Base-by-base conservation (phyloP, 345 rosid genomes). In the Eucalyptus virginea region DNA sequence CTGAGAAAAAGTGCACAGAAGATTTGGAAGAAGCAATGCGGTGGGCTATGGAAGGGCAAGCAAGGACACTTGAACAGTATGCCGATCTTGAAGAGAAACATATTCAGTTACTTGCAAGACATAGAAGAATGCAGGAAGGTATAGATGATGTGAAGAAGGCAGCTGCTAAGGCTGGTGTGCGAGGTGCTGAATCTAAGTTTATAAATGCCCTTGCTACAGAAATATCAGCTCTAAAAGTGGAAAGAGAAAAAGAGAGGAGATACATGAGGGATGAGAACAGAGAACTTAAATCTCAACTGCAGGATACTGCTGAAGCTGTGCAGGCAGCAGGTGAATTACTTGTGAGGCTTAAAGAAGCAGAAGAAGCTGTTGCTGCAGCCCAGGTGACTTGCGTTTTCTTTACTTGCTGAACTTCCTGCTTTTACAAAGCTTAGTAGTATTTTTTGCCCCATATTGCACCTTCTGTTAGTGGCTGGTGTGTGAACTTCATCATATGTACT, bases 251-350 rank as follows among this genome's bases (percentile, higher is more conserved):
- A 87, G 99, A 97, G 92, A 96, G 95, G 90, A 94, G 92, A 88
- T 96, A 96, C 88, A 92, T 97, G 52, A 96, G 97, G 91, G 99
- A 96, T 89, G 99, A 98, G 91, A 98, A 94, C 91, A 95, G 90
- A 91, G 98, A 95, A 86, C 99, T 98, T 92, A 95, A 97, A 91
- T 91, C 98, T 91, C 99, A 96, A 89, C 89, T 98, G 90, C 94
- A 95, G 88, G 99, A 98, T 91, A 98, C 99, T 87, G 99, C 98
- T 89, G 98, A 97, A 93, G 99, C 99, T 89, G 99, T 97, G 88
- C 96, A 97, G 90, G 99, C 99, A 18, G 99, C 99, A 6, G 97
- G 99, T 21, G 99, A 98, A 92, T 92, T 98, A 87, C 99, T 98
- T 86, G 98, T 95, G 88, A 94, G 99, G 91, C 97, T 98, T 88